Conservation (phyloP, 768 basidiomycete species). For the Serendipita vermifera region DNA sequence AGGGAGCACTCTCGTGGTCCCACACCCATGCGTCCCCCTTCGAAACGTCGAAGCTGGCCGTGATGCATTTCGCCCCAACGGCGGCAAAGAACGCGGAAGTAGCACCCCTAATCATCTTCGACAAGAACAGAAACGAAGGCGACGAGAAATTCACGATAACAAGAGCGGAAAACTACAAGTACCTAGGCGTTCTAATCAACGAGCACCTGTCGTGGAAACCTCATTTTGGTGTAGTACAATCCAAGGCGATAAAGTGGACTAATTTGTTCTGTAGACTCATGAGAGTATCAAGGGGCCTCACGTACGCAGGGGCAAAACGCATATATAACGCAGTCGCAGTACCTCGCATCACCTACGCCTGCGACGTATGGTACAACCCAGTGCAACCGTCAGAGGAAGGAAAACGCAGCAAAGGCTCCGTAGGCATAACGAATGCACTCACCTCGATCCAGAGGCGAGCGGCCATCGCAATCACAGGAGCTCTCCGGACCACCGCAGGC, state of each 20-base stretch:
- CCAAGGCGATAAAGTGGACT: background rate
- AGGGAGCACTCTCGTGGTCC: slow-evolving; percentile 21
- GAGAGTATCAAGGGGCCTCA: background rate
- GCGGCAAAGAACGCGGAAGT: background rate
- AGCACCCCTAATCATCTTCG: too few relatives aligned
- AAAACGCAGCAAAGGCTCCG: slow-evolving; percentile 9
- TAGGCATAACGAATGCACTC: slow-evolving; percentile 9
- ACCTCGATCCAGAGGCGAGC: slow-evolving; percentile 19
- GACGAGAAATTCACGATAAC: too few relatives aligned
- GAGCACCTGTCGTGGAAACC: background rate
- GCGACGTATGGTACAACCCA: slow-evolving; percentile 15
- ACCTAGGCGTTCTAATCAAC: background rate
- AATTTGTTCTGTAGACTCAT: background rate
- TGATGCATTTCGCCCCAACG: slow-evolving; percentile 19
- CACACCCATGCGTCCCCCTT: slow-evolving; percentile 22
- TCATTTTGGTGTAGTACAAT: background rate
- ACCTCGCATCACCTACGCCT: background rate
- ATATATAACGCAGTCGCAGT: background rate
- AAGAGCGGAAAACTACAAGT: too few relatives aligned
- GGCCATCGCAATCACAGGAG: slow-evolving; percentile 17
- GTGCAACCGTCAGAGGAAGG: background rate
- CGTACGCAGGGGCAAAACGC: background rate
- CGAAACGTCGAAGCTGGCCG: slow-evolving; percentile 23
- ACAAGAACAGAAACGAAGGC: too few relatives aligned
- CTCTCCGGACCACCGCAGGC: slow-evolving; percentile 17